These are phyloP conservation scores for Grosmannia penicillata DNA, from an alignment of 2,329 filamentous ascomycete species.

Conservation along the genomic window DNA sequence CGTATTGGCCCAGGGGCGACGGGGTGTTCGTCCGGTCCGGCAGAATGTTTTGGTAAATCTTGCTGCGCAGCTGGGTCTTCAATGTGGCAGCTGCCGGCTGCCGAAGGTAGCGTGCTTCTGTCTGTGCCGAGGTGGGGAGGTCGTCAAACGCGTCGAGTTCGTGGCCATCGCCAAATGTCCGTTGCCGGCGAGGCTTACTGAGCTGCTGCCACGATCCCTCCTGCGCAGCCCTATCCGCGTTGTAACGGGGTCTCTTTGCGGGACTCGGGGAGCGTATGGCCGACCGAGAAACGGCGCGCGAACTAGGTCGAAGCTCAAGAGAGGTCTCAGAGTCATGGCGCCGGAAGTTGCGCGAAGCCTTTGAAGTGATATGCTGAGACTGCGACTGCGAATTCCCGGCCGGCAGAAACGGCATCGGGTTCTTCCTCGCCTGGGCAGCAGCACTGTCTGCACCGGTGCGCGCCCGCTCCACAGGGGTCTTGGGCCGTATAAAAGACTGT, in stretches of 20 bases:
- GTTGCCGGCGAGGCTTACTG: conserved; percentile 53
- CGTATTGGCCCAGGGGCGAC: conserved; percentile 36
- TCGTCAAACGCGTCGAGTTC: conserved; percentile 93
- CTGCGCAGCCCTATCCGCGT: conserved; percentile 21
- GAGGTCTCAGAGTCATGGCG: conserved; percentile 70
- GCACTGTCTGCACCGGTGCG: conserved; percentile 35
- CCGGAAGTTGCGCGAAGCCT: conserved; percentile 54
- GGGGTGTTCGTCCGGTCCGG: conserved; percentile 38
- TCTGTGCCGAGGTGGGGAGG: conserved; percentile 69
- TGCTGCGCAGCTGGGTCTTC: conserved; percentile 45
- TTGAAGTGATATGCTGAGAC: conserved; percentile 61
- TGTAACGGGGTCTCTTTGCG: conserved; percentile 25
- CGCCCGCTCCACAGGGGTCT: conserved; percentile 54
- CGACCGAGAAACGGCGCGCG: conserved; percentile 41
- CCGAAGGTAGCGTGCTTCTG: conserved; percentile 72
- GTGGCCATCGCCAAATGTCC: conserved; percentile 79
- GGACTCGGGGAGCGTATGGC: conserved; percentile 47
- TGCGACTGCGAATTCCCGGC: conserved; percentile 56
- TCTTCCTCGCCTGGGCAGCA: conserved; percentile 38
- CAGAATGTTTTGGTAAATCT: conserved; percentile 37
- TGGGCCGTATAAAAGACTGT: conserved; percentile 41
- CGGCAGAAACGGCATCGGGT: conserved; percentile 62
- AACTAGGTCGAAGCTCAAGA: conserved; percentile 40
- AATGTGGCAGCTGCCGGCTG: conserved; percentile 58
- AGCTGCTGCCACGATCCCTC: conserved; percentile 49